Conservation (phyloP, 805 yeast species). For the Saccharomycopsis sp. region DNA sequence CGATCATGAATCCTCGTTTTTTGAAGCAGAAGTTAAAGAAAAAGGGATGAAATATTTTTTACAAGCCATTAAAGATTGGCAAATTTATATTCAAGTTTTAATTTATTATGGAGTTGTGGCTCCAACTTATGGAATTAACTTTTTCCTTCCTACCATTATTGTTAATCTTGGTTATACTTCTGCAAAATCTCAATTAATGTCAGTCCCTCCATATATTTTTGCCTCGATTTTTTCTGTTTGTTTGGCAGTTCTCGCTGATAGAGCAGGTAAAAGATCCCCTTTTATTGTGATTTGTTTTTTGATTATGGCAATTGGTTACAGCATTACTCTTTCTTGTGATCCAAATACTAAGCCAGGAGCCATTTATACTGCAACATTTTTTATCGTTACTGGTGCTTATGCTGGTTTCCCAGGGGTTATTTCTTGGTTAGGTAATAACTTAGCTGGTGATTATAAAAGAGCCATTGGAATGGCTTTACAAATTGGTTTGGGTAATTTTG, state of each 20-base stretch:
- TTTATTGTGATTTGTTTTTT: conserved; percentile 22
- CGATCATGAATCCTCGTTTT: conserved; percentile 9
- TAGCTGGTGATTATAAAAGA: conserved; percentile 28
- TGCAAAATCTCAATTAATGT: conserved; percentile 32
- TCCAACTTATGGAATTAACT: conserved; percentile 30
- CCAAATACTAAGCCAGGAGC: conserved; percentile 21
- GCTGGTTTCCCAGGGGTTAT: conserved; percentile 25
- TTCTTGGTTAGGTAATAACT: conserved; percentile 29
- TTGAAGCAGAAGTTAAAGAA: conserved; percentile 12
- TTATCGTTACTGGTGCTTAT: conserved; percentile 25
- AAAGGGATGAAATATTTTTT: conserved; percentile 14
- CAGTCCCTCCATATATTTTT: conserved; percentile 32
- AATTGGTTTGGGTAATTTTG: conserved; percentile 29
- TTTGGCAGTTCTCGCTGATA: conserved; percentile 24
- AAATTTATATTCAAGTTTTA: conserved; percentile 23
- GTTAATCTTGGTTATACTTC: conserved; percentile 32
- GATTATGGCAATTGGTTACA: conserved; percentile 26
- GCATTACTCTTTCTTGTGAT: conserved; percentile 23
- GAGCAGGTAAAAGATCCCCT: conserved; percentile 24
- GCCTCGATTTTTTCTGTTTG: conserved; percentile 25
- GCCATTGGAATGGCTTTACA: conserved; percentile 31
- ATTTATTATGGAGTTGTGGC: conserved; percentile 24
- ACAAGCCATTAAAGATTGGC: conserved; percentile 24
- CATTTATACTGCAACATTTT: conserved; percentile 25
- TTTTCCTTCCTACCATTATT: conserved; percentile 35